Evolutionary conservation across 768 basidiomycete species (phyloP).

Genomic region (Leucosporidium creatinivorum): DNA sequence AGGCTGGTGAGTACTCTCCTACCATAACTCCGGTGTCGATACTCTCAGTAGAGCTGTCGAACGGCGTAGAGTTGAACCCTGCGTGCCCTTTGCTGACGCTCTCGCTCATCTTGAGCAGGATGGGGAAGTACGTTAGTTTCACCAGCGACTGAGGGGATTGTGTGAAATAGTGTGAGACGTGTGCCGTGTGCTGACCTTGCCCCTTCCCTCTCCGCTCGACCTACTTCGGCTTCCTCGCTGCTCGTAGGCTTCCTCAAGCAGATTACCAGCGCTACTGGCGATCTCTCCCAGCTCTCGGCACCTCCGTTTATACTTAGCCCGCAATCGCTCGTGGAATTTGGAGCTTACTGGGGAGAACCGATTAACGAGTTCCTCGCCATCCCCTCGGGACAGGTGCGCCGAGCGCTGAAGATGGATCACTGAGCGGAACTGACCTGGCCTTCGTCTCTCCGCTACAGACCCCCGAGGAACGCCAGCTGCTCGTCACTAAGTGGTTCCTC

Average conservation of each 20-base stretch:
- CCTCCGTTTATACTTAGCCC: constrained; percentile 64
- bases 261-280: constrained; percentile 32
- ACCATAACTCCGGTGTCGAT: neutral
- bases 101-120: neutral
- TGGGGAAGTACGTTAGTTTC: neutral
- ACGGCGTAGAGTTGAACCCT: neutral
- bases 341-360: constrained; percentile 97
- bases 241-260: constrained; percentile 27
- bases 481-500: constrained; percentile 93
- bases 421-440: constrained; percentile 47
- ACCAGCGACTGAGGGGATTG: too few species aligned
- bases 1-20: constrained; percentile 5
- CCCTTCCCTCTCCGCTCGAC: neutral
- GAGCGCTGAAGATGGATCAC: constrained; percentile 34
- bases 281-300: constrained; percentile 43
- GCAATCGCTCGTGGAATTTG: too few species aligned
- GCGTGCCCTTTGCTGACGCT: neutral
- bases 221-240: neutral
- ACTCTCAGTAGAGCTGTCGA: neutral
- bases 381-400: constrained; percentile 32
- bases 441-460: constrained; percentile 39
- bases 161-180: too few species aligned
- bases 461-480: constrained; percentile 64
- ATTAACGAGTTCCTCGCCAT: constrained; percentile 83
- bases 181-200: too few species aligned